phyloP scores from a whole-genome alignment of 2,329 filamentous ascomycete genomes.

The Fusarium verticillioides region DNA sequence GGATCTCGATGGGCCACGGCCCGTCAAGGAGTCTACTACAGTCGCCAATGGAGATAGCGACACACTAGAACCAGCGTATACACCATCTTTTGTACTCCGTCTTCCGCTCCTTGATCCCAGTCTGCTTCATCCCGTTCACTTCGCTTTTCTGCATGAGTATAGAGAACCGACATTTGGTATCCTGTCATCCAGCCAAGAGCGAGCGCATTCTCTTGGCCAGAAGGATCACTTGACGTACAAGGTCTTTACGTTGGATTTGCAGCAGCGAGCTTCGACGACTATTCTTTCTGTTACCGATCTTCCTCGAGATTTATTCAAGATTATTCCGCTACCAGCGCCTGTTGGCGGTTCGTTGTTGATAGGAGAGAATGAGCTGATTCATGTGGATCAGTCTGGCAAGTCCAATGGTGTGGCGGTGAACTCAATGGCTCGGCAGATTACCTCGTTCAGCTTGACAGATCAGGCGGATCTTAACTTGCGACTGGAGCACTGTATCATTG shows the following conservation, averaged over 20 bases:
- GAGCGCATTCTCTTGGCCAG: slow-evolving; percentile 81
- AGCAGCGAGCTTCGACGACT: slow-evolving; percentile 92
- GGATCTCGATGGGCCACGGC: slow-evolving; percentile 76
- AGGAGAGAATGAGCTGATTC: slow-evolving; percentile 90
- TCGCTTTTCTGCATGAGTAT: slow-evolving; percentile 96
- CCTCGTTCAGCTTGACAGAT: slow-evolving; percentile 85
- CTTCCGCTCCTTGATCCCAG: slow-evolving; percentile 88
- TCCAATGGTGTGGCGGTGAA: slow-evolving; percentile 94
- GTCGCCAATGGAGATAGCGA: slow-evolving; percentile 51
- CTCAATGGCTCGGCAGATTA: slow-evolving; percentile 83
- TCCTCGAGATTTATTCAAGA: slow-evolving; percentile 86
- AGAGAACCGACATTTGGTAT: slow-evolving; percentile 97
- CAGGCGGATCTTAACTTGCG: slow-evolving; percentile 83
- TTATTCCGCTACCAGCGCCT: slow-evolving; percentile 84
- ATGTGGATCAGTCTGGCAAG: slow-evolving; percentile 95
- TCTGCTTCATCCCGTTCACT: slow-evolving; percentile 87
- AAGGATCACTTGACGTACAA: slow-evolving; percentile 91
- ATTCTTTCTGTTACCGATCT: slow-evolving; percentile 87
- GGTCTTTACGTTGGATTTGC: slow-evolving; percentile 93
- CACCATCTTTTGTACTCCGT: slow-evolving; percentile 91
- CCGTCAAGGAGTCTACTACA: slow-evolving; percentile 57
- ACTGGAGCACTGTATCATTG: slow-evolving; percentile 83
- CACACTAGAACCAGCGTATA: slow-evolving; percentile 75
- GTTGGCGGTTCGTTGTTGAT: slow-evolving; percentile 90
- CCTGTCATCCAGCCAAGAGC: slow-evolving; percentile 78